These are phyloP conservation scores for Phaeosphaeria sp. DNA, from an alignment of 2,329 filamentous ascomycete species.

Conservation along the genomic window DNA sequence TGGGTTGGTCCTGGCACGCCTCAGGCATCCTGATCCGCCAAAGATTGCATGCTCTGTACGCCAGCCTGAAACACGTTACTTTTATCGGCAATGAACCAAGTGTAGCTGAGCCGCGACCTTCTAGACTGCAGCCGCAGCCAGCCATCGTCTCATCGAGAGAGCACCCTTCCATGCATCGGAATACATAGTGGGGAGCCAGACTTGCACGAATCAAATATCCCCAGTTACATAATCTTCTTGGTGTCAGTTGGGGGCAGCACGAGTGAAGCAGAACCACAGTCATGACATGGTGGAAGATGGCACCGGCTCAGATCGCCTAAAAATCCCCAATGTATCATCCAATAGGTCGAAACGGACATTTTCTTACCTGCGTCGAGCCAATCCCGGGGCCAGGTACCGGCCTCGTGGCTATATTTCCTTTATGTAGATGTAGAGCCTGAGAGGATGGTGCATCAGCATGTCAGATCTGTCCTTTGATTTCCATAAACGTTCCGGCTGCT, in stretches of 20 bases:
- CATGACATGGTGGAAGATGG: background rate
- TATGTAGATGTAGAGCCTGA: background rate
- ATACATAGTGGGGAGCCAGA: constrained; percentile 13
- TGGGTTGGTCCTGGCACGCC: constrained; percentile 3
- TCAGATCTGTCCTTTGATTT: background rate
- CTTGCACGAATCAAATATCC: background rate
- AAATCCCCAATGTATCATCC: constrained; percentile 1
- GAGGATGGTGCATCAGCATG: background rate
- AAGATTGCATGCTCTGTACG: constrained; percentile 5
- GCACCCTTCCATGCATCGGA: background rate
- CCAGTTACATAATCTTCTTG: background rate
- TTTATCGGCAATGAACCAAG: background rate
- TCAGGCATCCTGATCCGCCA: background rate
- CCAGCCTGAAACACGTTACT: constrained; percentile 10
- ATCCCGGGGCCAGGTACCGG: background rate
- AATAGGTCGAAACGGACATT: constrained; percentile 4
- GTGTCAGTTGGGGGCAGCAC: background rate
- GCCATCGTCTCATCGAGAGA: background rate
- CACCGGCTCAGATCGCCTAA: background rate
- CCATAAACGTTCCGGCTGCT: background rate
- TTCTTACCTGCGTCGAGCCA: constrained; percentile 11
- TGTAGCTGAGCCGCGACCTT: background rate
- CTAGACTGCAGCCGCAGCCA: constrained; percentile 4
- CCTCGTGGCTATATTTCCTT: constrained; percentile 1
- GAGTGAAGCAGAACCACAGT: constrained; percentile 1